Evolutionary conservation across 108 stramenopile species (phyloP).

Genomic region (Pelagomonas calceolata): DNA sequence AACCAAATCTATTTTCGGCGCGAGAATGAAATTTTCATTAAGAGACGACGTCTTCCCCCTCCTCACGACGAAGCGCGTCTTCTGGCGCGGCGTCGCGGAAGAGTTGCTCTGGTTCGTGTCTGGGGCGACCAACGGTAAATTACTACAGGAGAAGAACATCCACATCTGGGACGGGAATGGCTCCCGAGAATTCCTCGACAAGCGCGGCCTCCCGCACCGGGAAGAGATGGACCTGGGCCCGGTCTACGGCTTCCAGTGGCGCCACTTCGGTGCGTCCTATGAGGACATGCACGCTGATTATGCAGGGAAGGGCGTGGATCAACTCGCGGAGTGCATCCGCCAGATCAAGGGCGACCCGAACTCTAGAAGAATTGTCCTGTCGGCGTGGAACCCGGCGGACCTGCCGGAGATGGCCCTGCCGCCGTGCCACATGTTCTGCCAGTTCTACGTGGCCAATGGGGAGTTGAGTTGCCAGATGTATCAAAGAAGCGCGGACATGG

Average conservation of each 20-base stretch:
- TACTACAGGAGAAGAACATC: slow-evolving; percentile 80
- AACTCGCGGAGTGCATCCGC: slow-evolving; percentile 84
- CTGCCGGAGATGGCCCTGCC: slow-evolving; percentile 90
- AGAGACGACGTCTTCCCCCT: slow-evolving; percentile 80
- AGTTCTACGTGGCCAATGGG: slow-evolving; percentile 90
- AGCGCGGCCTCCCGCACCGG: slow-evolving; percentile 77
- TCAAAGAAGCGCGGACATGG: slow-evolving; percentile 99
- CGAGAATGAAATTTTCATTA: slow-evolving; percentile 90
- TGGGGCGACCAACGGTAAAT: slow-evolving; percentile 91
- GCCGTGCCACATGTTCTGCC: slow-evolving; percentile 98
- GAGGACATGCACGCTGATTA: slow-evolving; percentile 92
- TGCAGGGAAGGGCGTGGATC: slow-evolving; percentile 95
- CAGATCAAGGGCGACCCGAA: slow-evolving; percentile 91
- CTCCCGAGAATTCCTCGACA: slow-evolving; percentile 91
- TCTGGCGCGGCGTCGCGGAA: slow-evolving; percentile 99
- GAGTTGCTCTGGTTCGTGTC: slow-evolving; percentile 95
- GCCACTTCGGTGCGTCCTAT: slow-evolving; percentile 98
- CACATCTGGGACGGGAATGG: slow-evolving; percentile 99
- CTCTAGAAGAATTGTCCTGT: slow-evolving; percentile 86
- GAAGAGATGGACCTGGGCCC: slow-evolving; percentile 98
- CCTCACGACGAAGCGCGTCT: slow-evolving; percentile 94
- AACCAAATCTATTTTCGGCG: slow-evolving; percentile 90
- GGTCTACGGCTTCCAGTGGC: slow-evolving; percentile 99
- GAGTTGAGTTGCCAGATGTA: slow-evolving; percentile 99
- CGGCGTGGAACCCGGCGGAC: slow-evolving; percentile 97